These are phyloP conservation scores for Nemophila menziesii DNA, from an alignment of 257 asterid species.

Conservation along the genomic window DNA sequence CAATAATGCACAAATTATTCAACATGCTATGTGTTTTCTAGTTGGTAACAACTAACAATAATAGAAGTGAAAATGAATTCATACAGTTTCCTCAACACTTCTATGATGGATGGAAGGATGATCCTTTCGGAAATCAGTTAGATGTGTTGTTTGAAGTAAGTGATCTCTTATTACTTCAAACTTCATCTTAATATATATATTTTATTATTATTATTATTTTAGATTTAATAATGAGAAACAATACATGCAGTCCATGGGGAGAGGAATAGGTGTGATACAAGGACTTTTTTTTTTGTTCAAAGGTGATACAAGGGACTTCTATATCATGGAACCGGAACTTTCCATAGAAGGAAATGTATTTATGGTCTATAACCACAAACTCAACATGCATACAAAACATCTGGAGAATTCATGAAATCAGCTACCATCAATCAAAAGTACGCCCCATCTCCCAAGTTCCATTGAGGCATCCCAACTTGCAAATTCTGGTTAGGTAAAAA, in stretches of 20 bases:
- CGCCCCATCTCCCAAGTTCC: slow-evolving; percentile 3
- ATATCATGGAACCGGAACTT: slow-evolving; percentile 32
- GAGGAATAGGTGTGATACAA: slow-evolving; percentile 26
- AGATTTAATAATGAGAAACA: background rate
- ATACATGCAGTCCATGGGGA: slow-evolving; percentile 15
- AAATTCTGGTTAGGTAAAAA: slow-evolving; percentile 19
- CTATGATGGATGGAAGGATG: slow-evolving; percentile 24
- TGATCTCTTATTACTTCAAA: background rate
- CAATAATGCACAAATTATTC: slow-evolving; percentile 22
- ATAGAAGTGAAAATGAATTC: slow-evolving; percentile 18
- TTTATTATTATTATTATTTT: too few relatives aligned
- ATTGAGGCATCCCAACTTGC: slow-evolving; percentile 19
- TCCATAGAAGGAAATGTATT: slow-evolving; percentile 25
- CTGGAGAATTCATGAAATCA: slow-evolving; percentile 10
- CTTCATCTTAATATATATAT: background rate
- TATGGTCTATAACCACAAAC: slow-evolving; percentile 20
- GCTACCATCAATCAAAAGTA: background rate
- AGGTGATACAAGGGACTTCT: too few relatives aligned
- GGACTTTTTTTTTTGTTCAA: too few relatives aligned
- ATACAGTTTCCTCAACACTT: slow-evolving; percentile 30
- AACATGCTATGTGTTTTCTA: slow-evolving; percentile 28
- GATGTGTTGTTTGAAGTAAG: slow-evolving; percentile 7
- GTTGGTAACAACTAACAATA: slow-evolving; percentile 13
- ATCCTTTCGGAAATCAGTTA: slow-evolving; percentile 30
- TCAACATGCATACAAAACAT: slow-evolving; percentile 14